Conservation (phyloP, 1,284 basidiomycete genomes). For the Kwoniella shivajii region DNA sequence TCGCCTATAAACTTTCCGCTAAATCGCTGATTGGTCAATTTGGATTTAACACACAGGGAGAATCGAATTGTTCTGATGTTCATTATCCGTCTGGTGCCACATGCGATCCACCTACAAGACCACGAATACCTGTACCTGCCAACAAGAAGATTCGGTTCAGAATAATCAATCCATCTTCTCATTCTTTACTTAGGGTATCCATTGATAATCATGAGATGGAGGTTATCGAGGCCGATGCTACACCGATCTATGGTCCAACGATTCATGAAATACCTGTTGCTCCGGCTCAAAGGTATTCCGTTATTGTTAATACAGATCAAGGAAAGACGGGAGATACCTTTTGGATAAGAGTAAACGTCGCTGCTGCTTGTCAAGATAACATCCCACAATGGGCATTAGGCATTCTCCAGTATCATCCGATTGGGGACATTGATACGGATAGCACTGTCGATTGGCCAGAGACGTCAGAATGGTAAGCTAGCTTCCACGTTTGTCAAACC, state of each 20-base stretch:
- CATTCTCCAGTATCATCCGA: constrained; percentile 1
- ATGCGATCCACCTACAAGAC: constrained; percentile 3
- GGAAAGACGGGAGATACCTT: constrained; percentile 28
- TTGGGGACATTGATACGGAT: background rate
- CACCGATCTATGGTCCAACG: constrained; percentile 22
- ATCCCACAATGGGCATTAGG: constrained; percentile 5
- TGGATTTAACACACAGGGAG: background rate
- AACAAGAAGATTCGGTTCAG: constrained; percentile 26
- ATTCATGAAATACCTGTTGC: constrained; percentile 29
- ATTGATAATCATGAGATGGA: constrained; percentile 35
- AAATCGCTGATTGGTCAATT: background rate
- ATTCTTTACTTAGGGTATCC: constrained; percentile 18
- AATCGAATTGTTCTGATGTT: constrained; percentile 1
- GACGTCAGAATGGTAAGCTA: background rate
- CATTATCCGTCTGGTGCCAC: background rate
- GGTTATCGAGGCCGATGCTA: constrained; percentile 39
- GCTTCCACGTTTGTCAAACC: too few species aligned
- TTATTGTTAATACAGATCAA: constrained; percentile 37
- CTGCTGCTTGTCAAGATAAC: background rate
- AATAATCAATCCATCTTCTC: constrained; percentile 31
- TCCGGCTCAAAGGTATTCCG: constrained; percentile 42
- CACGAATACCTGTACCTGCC: constrained; percentile 18
- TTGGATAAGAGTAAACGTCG: constrained; percentile 35
- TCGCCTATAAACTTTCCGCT: background rate
- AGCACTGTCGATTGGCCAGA: too few species aligned